A percentile compares a stretch with the other conserved stretches of the same genome.
These are phyloP conservation scores for Pseudomicrostroma phylloplanum DNA, from an alignment of 1,284 basidiomycete species.

Conservation along the genomic window DNA sequence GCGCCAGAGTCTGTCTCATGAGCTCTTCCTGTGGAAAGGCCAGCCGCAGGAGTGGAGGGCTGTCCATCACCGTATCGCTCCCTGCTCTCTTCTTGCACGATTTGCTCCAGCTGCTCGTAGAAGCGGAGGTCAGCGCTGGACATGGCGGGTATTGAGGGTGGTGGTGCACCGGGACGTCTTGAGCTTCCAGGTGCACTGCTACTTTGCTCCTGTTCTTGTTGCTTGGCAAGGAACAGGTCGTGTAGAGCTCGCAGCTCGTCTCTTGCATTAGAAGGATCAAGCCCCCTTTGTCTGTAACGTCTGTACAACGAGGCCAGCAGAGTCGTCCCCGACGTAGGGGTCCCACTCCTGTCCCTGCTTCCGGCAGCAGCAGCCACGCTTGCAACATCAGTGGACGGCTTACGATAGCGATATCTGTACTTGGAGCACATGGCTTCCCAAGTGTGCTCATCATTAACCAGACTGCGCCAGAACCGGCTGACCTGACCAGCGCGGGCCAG, in stretches of 20 bases:
- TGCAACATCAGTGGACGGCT: neutral
- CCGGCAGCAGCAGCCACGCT: conserved; percentile 4
- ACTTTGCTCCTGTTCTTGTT: conserved; percentile 14
- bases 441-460: conserved; percentile 73
- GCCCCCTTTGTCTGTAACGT: conserved; percentile 31
- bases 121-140: conserved; percentile 17
- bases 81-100: conserved; percentile 30
- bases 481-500: conserved; percentile 70
- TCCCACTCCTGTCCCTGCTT: conserved; percentile 8
- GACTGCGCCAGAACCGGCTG: conserved; percentile 67
- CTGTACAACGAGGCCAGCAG: conserved; percentile 27
- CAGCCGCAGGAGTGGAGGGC: too few species aligned
- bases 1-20: too few species aligned
- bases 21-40: too few species aligned
- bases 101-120: conserved; percentile 36
- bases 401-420: conserved; percentile 17
- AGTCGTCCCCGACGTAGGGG: neutral
- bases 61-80: conserved; percentile 22
- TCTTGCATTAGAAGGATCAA: conserved; percentile 36
- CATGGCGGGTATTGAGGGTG: neutral
- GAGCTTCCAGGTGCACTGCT: neutral
- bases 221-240: conserved; percentile 39
- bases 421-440: conserved; percentile 74
- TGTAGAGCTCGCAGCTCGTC: conserved; percentile 37
- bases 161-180: neutral